Evolutionary conservation across 805 yeast species (phyloP), one percentile per base, ranked within the genome.

Genomic region (Spathaspora passalidarum): DNA sequence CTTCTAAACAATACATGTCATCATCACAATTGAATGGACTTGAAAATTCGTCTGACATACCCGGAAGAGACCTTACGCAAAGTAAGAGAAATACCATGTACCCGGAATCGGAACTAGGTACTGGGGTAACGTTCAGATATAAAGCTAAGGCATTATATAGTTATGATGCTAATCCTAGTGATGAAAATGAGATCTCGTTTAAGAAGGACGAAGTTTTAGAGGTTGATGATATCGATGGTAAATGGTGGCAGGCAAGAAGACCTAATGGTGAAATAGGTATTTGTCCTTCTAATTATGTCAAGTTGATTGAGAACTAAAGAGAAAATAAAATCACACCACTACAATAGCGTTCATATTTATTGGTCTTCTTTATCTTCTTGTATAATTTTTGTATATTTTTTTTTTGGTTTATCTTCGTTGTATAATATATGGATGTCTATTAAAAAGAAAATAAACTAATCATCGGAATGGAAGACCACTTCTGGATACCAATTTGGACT

Each of bases 171-270:
- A 89, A 86, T 57, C 94, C 92, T 1, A 95, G 86, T 47, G 99
- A 92, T 64, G 89, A 86, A 51, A 90, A 91, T 59, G 99, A 92
- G 68, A 79, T 92, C 19, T 86, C 96, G 4, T 94, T 92, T 59
- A 82, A 77, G 52, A 89, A 91, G 64, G 97, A 94, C 46, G 98
- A 92, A 65, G 71, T 89, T n/a, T 76, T 92, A 63, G 89, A 84
- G 57, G 96, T 92, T 26, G 88, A 88, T 55, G 97, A 92, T 60
- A 88, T 89, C 47, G 87, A 87, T 53, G 97, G 97, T 39, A 84
- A 95, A 68, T 92, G 99, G 99, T 92, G 98, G 98, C 96, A 90
- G 68, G 97, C 96, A 35, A 81, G 86, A 63, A 80, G 91, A 59
- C 76, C 85, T 7, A 86, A 81, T 55, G 99, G 99, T 26, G 94